These are phyloP conservation scores for Salvia miltiorrhiza DNA, from an alignment of 257 asterid species.

Conservation along the genomic window DNA sequence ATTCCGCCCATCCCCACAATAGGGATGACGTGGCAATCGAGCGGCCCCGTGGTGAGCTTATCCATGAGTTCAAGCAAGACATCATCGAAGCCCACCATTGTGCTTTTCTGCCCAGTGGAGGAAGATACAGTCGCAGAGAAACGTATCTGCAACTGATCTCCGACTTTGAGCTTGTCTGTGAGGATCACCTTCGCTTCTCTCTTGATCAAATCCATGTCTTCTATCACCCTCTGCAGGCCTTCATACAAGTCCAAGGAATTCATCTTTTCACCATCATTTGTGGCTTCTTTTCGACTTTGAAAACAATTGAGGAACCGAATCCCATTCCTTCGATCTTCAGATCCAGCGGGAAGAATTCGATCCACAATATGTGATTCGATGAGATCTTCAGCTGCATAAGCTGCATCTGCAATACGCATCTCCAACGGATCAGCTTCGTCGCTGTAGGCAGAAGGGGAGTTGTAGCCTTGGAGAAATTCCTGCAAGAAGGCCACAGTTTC, in stretches of 20 bases:
- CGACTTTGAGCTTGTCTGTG: background rate
- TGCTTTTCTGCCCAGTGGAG: background rate
- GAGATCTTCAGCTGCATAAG: background rate
- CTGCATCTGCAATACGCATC: background rate
- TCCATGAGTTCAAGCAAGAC: background rate
- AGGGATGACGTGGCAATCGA: background rate
- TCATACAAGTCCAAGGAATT: too few relatives aligned
- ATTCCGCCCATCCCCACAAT: conserved; percentile 9
- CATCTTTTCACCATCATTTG: background rate
- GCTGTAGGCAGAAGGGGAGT: background rate
- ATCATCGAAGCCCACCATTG: background rate
- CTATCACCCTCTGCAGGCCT: background rate
- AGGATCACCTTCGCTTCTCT: background rate
- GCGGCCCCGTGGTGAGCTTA: background rate
- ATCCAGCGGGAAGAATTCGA: background rate
- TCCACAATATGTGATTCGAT: background rate
- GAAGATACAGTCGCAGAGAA: background rate
- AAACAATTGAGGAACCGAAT: too few relatives aligned
- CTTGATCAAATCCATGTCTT: conserved; percentile 5
- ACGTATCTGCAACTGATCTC: background rate
- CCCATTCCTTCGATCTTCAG: too few relatives aligned
- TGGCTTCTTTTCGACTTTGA: too few relatives aligned
- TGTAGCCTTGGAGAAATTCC: background rate
- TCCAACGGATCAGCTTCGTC: background rate
- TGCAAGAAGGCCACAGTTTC: background rate